These are phyloP conservation scores for Aspergillus ibericus DNA, from an alignment of 2,329 filamentous ascomycete species.

Conservation along the genomic window DNA sequence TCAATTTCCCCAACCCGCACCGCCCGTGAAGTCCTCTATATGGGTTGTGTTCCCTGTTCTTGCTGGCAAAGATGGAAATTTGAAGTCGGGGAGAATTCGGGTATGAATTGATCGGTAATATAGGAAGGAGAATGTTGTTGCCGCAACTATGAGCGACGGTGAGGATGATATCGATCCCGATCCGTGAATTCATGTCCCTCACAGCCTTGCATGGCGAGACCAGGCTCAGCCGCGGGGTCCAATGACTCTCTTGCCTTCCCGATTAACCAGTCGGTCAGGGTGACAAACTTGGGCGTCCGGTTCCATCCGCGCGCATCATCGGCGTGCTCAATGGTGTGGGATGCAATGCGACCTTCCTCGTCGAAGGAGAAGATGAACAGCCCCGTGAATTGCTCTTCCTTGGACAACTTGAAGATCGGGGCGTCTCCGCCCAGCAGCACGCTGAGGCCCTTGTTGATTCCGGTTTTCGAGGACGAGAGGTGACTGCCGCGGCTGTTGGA, in stretches of 20 bases:
- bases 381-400: conserved; percentile 78
- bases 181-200: conserved; percentile 5
- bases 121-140: background rate
- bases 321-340: conserved; percentile 91
- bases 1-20: no score
- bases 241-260: conserved; percentile 66
- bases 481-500: conserved; percentile 14
- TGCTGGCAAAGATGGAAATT: no score
- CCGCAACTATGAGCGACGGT: conserved; percentile 1
- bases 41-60: no score
- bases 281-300: conserved; percentile 79
- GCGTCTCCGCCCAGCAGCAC: conserved; percentile 55
- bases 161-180: background rate
- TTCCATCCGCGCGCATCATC: conserved; percentile 84
- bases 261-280: conserved; percentile 90
- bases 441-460: conserved; percentile 43
- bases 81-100: no score
- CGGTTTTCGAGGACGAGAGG: conserved; percentile 28
- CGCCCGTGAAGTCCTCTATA: no score
- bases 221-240: conserved; percentile 28
- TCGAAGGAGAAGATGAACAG: conserved; percentile 97
- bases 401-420: conserved; percentile 51
- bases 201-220: conserved; percentile 30
- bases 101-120: background rate
- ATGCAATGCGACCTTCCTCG: conserved; percentile 74